Conservation (phyloP, 306 rosid genomes). For the Leucaena leucocephala region DNA sequence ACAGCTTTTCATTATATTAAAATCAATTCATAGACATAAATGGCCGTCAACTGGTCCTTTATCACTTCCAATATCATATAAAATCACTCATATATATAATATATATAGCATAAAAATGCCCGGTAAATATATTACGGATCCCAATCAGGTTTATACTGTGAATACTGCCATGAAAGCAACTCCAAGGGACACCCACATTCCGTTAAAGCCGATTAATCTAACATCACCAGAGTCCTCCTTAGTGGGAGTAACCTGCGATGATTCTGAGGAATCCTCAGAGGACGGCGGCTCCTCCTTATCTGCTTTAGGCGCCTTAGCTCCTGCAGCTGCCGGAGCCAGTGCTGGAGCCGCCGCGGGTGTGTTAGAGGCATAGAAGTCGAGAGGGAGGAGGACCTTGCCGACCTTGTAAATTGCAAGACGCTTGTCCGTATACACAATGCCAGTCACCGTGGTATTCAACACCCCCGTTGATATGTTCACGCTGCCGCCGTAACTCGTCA, state of each 20-base stretch:
- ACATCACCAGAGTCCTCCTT: conserved; percentile 17
- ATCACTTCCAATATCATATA: background rate
- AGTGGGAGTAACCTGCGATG: conserved; percentile 29
- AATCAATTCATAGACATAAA: background rate
- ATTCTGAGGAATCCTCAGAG: conserved; percentile 11
- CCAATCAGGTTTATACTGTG: background rate
- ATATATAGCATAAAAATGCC: background rate
- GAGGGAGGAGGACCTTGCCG: conserved; percentile 62
- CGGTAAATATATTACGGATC: background rate
- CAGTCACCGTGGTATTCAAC: conserved; percentile 62
- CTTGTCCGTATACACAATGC: conserved; percentile 59
- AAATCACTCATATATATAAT: background rate
- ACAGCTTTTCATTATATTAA: background rate
- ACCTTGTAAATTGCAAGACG: conserved; percentile 68
- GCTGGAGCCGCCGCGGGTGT: conserved; percentile 37
- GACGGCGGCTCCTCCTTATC: conserved; percentile 34
- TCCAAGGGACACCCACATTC: conserved; percentile 37
- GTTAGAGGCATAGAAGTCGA: conserved; percentile 44
- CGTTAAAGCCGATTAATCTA: background rate
- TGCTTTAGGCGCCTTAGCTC: conserved; percentile 24
- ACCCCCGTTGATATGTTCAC: conserved; percentile 67
- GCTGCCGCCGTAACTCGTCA: conserved; percentile 57
- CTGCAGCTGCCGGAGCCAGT: conserved; percentile 6
- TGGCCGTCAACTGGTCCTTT: background rate
- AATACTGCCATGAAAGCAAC: conserved; percentile 2